Conservation (phyloP, 371 early-diverging fungal species). For the Synchytrium microbalum region DNA sequence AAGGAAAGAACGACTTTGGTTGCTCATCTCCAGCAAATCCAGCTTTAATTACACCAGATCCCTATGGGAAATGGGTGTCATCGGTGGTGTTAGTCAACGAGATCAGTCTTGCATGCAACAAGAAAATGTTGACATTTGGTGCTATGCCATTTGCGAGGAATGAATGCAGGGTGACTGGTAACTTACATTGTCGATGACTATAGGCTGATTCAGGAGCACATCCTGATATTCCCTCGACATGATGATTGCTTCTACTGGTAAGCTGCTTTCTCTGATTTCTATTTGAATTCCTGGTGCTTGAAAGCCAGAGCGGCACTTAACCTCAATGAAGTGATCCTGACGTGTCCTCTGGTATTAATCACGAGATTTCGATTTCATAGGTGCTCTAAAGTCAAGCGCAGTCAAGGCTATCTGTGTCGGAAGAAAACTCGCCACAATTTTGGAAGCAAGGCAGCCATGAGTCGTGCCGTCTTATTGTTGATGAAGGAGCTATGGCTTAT, state of each 20-base stretch:
- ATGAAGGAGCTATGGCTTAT: not conserved
- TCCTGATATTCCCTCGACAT: constrained; percentile 55
- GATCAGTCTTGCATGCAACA: no score
- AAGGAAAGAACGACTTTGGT: constrained; percentile 88
- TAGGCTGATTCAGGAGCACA: constrained; percentile 86
- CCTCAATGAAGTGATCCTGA: no score
- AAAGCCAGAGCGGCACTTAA: no score
- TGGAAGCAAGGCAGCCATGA: not conserved
- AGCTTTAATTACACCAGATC: constrained; percentile 94
- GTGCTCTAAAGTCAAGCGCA: no score
- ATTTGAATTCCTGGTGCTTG: not conserved
- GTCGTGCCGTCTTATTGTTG: not conserved
- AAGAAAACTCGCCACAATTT: no score
- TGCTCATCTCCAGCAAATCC: constrained; percentile 96
- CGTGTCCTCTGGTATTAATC: no score
- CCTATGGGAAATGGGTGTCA: constrained; percentile 39
- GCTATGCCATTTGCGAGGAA: not conserved
- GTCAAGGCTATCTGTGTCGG: no score
- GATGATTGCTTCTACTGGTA: constrained; percentile 25
- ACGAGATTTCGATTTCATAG: no score
- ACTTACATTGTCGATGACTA: constrained; percentile 63
- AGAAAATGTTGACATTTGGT: not conserved
- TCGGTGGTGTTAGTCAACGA: not conserved
- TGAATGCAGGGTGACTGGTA: not conserved
- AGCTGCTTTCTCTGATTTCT: not conserved